These are phyloP conservation scores for Lepidium didymum DNA, from an alignment of 345 rosid species.

Conservation along the genomic window DNA sequence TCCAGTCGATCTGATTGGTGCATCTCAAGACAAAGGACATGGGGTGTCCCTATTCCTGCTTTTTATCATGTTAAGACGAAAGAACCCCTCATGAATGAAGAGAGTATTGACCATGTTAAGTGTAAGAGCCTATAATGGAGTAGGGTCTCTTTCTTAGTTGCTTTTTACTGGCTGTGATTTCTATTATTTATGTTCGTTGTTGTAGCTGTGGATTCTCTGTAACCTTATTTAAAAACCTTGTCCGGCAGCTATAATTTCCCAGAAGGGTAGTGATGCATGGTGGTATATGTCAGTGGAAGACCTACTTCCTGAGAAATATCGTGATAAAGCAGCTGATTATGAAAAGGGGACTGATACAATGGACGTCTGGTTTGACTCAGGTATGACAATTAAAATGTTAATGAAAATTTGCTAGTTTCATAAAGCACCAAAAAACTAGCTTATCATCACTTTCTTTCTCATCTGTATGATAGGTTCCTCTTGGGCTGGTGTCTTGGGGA, in stretches of 20 bases:
- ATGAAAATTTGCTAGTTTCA: not conserved
- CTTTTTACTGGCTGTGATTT: not conserved
- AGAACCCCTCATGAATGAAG: constrained; percentile 89
- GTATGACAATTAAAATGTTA: constrained; percentile 30
- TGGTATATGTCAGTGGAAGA: constrained; percentile 92
- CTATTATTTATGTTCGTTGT: not conserved
- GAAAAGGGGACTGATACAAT: constrained; percentile 94
- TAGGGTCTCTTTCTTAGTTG: not conserved
- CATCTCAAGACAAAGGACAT: constrained; percentile 90
- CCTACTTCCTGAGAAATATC: constrained; percentile 74
- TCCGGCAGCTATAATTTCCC: constrained; percentile 60
- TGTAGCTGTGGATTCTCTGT: not conserved
- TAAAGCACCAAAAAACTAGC: not conserved
- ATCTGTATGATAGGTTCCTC: constrained; percentile 60
- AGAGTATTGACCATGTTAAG: constrained; percentile 71
- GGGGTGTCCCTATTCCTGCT: constrained; percentile 98
- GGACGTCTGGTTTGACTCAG: constrained; percentile 99
- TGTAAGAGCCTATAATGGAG: constrained; percentile 42
- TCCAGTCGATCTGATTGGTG: constrained; percentile 97
- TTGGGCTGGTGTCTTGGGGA: constrained; percentile 87
- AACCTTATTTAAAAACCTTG: constrained; percentile 10
- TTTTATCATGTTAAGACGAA: constrained; percentile 69
- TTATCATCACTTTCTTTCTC: constrained; percentile 5
- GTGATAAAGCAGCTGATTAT: constrained; percentile 61
- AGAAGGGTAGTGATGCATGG: constrained; percentile 93